A percentile compares a stretch with the other conserved stretches of the same genome.
Evolutionary conservation across 208 protist species (phyloP).

Genomic region (Tritrichomonas foetus): DNA sequence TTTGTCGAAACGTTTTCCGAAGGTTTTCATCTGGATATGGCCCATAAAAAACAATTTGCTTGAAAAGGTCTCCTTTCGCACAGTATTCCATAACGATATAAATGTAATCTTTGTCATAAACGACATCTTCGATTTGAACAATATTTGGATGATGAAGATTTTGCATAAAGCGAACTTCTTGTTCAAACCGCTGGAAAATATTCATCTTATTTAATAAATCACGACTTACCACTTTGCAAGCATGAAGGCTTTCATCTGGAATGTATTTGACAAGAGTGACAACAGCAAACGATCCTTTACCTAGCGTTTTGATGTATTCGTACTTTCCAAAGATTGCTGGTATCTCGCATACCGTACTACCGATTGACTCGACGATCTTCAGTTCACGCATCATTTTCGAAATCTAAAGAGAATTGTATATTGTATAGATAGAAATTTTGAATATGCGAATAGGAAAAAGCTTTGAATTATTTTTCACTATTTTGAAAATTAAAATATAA

Average conservation of each 20-base stretch:
- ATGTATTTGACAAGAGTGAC: not conserved
- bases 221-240: not conserved
- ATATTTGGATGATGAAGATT: not conserved
- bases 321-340: not conserved
- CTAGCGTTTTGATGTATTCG: not conserved
- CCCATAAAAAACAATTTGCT: not conserved
- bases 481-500: too few relatives aligned
- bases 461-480: too few relatives aligned
- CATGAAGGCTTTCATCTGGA: not conserved
- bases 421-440: too few relatives aligned
- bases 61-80: not conserved
- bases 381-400: too few relatives aligned
- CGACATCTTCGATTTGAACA: not conserved
- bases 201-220: not conserved
- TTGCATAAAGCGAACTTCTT: not conserved
- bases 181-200: not conserved
- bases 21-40: not conserved
- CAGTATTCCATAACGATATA: conserved; percentile 10
- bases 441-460: too few relatives aligned
- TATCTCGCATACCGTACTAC: not conserved
- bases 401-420: too few relatives aligned
- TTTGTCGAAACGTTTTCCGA: not conserved
- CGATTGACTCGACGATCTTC: too few relatives aligned
- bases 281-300: not conserved
- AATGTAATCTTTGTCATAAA: not conserved